Conservation (phyloP, 331 rosid species). For the Saraca asoca region DNA sequence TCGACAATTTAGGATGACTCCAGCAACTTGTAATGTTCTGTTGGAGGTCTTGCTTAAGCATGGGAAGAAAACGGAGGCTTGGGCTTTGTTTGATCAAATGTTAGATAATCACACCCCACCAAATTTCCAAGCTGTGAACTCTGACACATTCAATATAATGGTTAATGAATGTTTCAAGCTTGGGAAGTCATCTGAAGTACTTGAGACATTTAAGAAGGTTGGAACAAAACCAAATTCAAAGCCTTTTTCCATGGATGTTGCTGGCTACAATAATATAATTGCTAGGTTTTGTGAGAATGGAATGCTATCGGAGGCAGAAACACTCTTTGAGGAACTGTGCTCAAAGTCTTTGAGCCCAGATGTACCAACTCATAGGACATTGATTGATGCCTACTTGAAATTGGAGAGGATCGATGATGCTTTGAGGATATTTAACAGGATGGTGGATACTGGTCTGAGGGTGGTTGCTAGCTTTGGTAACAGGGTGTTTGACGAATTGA, state of each 20-base stretch:
- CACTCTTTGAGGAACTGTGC: slow-evolving; percentile 63
- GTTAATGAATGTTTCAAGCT: slow-evolving; percentile 83
- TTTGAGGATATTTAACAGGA: slow-evolving; percentile 62
- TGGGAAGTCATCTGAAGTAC: slow-evolving; percentile 56
- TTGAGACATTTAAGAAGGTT: slow-evolving; percentile 74
- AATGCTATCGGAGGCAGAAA: slow-evolving; percentile 74
- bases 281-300: slow-evolving; percentile 71
- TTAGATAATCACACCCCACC: slow-evolving; percentile 92
- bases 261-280: slow-evolving; percentile 83
- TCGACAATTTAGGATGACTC: slow-evolving; percentile 75
- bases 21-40: slow-evolving; percentile 83
- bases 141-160: slow-evolving; percentile 84
- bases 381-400: slow-evolving; percentile 79
- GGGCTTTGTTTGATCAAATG: slow-evolving; percentile 74
- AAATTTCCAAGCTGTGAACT: slow-evolving; percentile 81
- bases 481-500: slow-evolving; percentile 71
- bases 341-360: slow-evolving; percentile 85
- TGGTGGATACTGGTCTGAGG: slow-evolving; percentile 89
- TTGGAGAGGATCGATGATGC: slow-evolving; percentile 69
- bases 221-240: slow-evolving; percentile 74
- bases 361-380: slow-evolving; percentile 69
- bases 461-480: slow-evolving; percentile 82
- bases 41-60: slow-evolving; percentile 76
- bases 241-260: slow-evolving; percentile 92
- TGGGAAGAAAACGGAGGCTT: slow-evolving; percentile 57